phyloP scores from a whole-genome alignment of 1,284 basidiomycete species.

The Polyporus tsugae region DNA sequence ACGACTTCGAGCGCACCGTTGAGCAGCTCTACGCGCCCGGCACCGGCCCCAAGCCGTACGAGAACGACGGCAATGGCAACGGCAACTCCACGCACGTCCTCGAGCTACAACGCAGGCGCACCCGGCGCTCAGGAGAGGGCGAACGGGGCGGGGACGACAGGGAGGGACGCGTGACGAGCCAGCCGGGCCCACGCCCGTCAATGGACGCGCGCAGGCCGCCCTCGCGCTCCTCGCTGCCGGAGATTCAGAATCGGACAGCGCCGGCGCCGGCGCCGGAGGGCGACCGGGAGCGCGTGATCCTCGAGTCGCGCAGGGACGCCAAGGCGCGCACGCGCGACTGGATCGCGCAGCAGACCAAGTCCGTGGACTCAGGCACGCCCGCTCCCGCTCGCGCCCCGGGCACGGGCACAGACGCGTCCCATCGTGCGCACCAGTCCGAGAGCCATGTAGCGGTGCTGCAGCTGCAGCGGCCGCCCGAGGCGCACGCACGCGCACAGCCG shows the following conservation, averaged over 20 bases:
- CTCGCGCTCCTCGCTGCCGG: conserved; percentile 6
- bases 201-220: conserved; percentile 25
- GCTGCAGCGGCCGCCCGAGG: conserved; percentile 14
- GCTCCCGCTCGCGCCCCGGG: not conserved
- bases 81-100: conserved; percentile 20
- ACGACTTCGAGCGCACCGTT: conserved; percentile 32
- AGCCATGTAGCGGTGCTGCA: conserved; percentile 21
- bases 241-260: not conserved
- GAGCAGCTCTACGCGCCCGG: conserved; percentile 29
- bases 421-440: conserved; percentile 19
- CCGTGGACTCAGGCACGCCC: conserved; percentile 1
- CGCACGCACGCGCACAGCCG: conserved; percentile 4
- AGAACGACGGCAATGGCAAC: conserved; percentile 9
- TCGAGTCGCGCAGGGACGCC: conserved; percentile 21
- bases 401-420: not conserved
- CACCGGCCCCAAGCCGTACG: conserved; percentile 12
- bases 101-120: conserved; percentile 24
- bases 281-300: conserved; percentile 22
- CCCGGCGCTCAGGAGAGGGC: not conserved
- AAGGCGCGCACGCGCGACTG: conserved; percentile 31
- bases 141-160: not conserved
- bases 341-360: conserved; percentile 25
- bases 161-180: conserved; percentile 15
- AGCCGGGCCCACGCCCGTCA: conserved; percentile 26
- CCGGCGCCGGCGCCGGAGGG: conserved; percentile 5